phyloP scores from a whole-genome alignment of 169 alveolate genomes.

The Plasmodium fragile region DNA sequence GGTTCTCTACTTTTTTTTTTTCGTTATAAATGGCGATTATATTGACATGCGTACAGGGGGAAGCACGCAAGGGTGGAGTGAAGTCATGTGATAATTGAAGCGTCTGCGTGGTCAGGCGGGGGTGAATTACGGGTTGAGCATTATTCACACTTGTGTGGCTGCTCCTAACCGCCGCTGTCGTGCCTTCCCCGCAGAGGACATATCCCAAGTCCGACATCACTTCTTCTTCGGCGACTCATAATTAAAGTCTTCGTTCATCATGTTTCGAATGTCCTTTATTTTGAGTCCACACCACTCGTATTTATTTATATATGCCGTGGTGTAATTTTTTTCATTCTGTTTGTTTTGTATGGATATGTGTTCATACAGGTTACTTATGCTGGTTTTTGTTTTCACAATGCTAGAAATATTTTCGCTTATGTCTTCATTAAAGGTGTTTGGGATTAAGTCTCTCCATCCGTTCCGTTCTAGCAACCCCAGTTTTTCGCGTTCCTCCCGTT shows the following conservation, averaged over 20 bases:
- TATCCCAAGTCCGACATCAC: neutral
- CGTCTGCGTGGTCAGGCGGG: neutral
- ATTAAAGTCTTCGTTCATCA: conserved; percentile 64
- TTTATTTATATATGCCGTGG: conserved; percentile 46
- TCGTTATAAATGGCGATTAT: conserved; percentile 10
- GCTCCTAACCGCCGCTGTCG: neutral
- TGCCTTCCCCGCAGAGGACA: neutral
- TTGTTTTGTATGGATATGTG: conserved; percentile 57
- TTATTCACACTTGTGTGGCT: neutral
- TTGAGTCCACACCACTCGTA: conserved; percentile 76
- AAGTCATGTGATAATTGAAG: neutral
- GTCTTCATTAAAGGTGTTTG: conserved; percentile 76
- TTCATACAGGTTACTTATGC: conserved; percentile 20
- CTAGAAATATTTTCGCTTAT: conserved; percentile 80
- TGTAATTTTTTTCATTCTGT: conserved; percentile 62
- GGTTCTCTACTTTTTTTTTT: neutral
- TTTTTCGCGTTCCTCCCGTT: conserved; percentile 79
- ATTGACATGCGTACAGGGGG: neutral
- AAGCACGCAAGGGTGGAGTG: neutral
- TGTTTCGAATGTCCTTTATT: conserved; percentile 62
- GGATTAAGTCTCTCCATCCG: conserved; percentile 87
- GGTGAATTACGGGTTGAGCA: neutral
- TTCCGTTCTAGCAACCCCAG: conserved; percentile 82
- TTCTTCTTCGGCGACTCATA: conserved; percentile 62
- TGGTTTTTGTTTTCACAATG: conserved; percentile 53